Evolutionary conservation across 73 alveolate species (phyloP).

Genomic region (Paramecium octaurelia): DNA sequence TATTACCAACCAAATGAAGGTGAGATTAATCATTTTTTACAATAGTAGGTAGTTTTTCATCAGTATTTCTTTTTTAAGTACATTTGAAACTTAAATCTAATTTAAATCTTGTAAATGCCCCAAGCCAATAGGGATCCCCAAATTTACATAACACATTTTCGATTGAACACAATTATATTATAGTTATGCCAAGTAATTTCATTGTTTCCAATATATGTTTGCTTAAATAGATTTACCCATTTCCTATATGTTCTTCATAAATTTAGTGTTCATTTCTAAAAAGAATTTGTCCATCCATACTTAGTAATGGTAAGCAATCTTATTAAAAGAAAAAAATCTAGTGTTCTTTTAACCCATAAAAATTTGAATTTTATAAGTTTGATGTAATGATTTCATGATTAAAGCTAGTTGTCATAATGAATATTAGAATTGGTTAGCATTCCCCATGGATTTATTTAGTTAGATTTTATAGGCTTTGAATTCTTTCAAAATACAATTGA

Average conservation of each 20-base stretch:
- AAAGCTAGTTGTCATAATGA: conserved; percentile 73
- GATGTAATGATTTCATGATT: conserved; percentile 60
- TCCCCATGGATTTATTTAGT: neutral
- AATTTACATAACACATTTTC: conserved; percentile 75
- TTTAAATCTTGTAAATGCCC: conserved; percentile 46
- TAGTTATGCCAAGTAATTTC: conserved; percentile 54
- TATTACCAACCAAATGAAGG: neutral
- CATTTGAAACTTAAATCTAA: conserved; percentile 64
- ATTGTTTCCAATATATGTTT: neutral
- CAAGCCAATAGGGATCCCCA: conserved; percentile 80
- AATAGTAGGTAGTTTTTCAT: conserved; percentile 70
- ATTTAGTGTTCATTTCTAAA: neutral
- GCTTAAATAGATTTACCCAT: conserved; percentile 75
- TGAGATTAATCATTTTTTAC: neutral
- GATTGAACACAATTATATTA: conserved; percentile 74
- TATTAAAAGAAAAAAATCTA: conserved; percentile 68
- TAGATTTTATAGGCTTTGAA: neutral
- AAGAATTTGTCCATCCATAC: conserved; percentile 72
- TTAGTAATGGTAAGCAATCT: conserved; percentile 71
- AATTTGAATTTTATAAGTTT: conserved; percentile 66
- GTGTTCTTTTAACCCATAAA: conserved; percentile 68
- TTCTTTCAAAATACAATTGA: conserved; percentile 63
- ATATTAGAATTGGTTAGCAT: conserved; percentile 45
- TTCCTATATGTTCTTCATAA: conserved; percentile 57
- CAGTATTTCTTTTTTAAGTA: conserved; percentile 53